Evolutionary conservation across 345 rosid genomes (phyloP).

Genomic region (Corchorus olitorius): DNA sequence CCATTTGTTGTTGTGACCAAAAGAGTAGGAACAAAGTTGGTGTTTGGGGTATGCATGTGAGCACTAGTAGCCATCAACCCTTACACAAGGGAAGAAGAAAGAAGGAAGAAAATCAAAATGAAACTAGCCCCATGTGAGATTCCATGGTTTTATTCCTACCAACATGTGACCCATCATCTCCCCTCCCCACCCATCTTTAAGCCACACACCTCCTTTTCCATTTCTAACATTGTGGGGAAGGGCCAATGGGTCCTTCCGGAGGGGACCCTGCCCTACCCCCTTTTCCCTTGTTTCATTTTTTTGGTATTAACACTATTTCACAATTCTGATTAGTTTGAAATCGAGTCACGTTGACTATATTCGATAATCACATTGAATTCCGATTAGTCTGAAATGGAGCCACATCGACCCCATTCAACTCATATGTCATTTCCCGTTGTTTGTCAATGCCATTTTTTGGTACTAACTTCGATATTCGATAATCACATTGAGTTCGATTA

Average conservation of each 20-base stretch:
- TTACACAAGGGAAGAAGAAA: constrained; percentile 3
- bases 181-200: constrained; percentile 13
- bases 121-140: constrained; percentile 31
- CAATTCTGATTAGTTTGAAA: too few relatives aligned
- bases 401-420: too few relatives aligned
- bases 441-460: too few relatives aligned
- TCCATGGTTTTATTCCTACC: constrained; percentile 29
- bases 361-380: too few relatives aligned
- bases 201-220: constrained; percentile 16
- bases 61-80: constrained; percentile 11
- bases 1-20: constrained; percentile 11
- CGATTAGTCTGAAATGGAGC: too few relatives aligned
- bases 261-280: constrained; percentile 11
- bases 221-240: neutral
- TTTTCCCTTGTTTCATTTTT: neutral
- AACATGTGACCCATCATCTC: constrained; percentile 33
- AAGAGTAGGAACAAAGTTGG: constrained; percentile 10
- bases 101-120: neutral
- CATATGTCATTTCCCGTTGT: too few relatives aligned
- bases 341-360: too few relatives aligned
- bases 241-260: neutral
- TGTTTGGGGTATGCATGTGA: constrained; percentile 20
- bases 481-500: too few relatives aligned
- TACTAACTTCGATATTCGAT: too few relatives aligned
- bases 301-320: too few relatives aligned